phyloP scores from a whole-genome alignment of 495 filamentous ascomycete species.

The Aspergillus egyptiacus region DNA sequence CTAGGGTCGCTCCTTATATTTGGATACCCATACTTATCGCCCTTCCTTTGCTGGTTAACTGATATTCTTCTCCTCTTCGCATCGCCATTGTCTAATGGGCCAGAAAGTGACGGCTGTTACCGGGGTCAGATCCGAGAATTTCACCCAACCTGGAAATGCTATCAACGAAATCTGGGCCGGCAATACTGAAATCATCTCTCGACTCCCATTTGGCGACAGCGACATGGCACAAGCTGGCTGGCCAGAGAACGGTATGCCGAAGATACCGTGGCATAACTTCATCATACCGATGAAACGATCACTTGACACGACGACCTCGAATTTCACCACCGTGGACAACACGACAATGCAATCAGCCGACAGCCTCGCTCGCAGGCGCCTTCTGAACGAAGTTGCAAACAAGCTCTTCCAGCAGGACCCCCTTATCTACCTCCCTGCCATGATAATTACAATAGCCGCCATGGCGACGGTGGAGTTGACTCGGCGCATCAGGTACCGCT shows the following conservation, averaged over 20 bases:
- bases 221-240: conserved; percentile 34
- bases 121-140: conserved; percentile 30
- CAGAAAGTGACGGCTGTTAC: conserved; percentile 29
- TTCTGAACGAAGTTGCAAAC: too few relatives aligned
- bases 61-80: too few relatives aligned
- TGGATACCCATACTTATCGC: not conserved
- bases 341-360: too few relatives aligned
- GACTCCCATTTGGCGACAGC: conserved; percentile 33
- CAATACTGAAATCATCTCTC: conserved; percentile 32
- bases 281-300: conserved; percentile 34
- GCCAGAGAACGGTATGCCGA: conserved; percentile 26
- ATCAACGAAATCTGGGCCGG: conserved; percentile 38
- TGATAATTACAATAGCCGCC: too few relatives aligned
- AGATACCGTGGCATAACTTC: conserved; percentile 40
- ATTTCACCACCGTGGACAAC: not conserved
- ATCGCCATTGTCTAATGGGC: conserved; percentile 30
- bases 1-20: too few relatives aligned
- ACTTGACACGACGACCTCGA: not conserved
- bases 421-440: too few relatives aligned
- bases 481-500: too few relatives aligned
- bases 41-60: not conserved
- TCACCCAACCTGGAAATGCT: conserved; percentile 32
- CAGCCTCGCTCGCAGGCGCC: too few relatives aligned
- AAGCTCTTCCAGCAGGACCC: too few relatives aligned
- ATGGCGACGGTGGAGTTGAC: too few relatives aligned